These are phyloP conservation scores for Chalciporus pseudorubinellus DNA, from an alignment of 768 basidiomycete genomes.

Conservation along the genomic window DNA sequence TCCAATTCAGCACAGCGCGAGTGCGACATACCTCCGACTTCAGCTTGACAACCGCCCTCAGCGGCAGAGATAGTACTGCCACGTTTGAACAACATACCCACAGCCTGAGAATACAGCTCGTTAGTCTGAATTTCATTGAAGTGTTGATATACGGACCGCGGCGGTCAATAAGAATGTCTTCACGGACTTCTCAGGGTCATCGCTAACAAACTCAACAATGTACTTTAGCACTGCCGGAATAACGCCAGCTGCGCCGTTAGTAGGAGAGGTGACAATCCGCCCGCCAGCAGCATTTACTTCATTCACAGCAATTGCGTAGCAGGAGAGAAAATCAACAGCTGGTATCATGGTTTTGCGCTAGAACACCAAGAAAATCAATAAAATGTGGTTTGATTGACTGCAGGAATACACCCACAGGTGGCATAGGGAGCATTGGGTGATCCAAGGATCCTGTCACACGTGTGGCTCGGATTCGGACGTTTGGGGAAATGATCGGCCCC, in stretches of 20 bases:
- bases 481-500: slow-evolving; percentile 1
- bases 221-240: slow-evolving; percentile 93
- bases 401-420: slow-evolving; percentile 55
- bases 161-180: slow-evolving; percentile 90
- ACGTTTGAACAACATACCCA: slow-evolving; percentile 96
- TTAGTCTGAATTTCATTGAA: slow-evolving; percentile 1
- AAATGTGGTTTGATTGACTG: not conserved
- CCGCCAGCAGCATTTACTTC: slow-evolving; percentile 94
- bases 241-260: slow-evolving; percentile 91
- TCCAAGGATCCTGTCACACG: slow-evolving; percentile 74
- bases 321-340: slow-evolving; percentile 89
- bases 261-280: slow-evolving; percentile 91
- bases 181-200: slow-evolving; percentile 85
- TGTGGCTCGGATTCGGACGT: slow-evolving; percentile 25
- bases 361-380: slow-evolving; percentile 1
- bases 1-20: not conserved
- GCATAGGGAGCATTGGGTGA: slow-evolving; percentile 77
- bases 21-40: slow-evolving; percentile 72
- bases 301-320: slow-evolving; percentile 93
- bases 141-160: slow-evolving; percentile 47
- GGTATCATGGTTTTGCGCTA: slow-evolving; percentile 86
- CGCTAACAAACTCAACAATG: slow-evolving; percentile 86
- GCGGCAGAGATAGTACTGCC: slow-evolving; percentile 97
- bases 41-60: slow-evolving; percentile 93
- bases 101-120: slow-evolving; percentile 46